Evolutionary conservation across 2,329 filamentous ascomycete species (phyloP), one percentile per base, ranked within the genome.

Genomic region (Xylariaceae sp.): DNA sequence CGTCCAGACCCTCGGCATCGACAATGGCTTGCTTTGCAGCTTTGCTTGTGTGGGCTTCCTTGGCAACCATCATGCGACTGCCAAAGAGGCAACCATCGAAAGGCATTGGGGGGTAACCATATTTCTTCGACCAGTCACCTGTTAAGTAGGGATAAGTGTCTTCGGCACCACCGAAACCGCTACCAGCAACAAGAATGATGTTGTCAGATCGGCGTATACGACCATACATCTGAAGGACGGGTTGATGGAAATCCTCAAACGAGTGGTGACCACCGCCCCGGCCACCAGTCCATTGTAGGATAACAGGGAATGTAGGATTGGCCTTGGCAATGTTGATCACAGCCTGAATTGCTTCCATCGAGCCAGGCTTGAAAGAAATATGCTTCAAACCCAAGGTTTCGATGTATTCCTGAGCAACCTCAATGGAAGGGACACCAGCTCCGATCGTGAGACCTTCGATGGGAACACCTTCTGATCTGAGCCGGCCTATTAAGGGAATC

Each of bases 191-290:
- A 11, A 97, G 79, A 54, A 96, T 87, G 56, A 97, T 86, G 74
- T 97, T 97, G 61, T 88, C 81, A 60, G 87, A 88, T 66, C 90
- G 85, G 66, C 92, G 84, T 60, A 97, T 91, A 51, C 91, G 86
- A 60, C 86, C 83, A 69, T 97, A 97, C 89, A 96, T 95, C 64
- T 90, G 86, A 7, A 97, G 76, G 42, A 97, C 87, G 5, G 92
- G 92, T 66, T 92, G 86, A 71, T 96, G 92, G 80, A 97, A 96
- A 70, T 97, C 92, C 70, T 97, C 92, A 57, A 87, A 96, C 1
- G 91, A 96, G 75, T 97, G 92, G 71, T 96, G 92, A 51, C 92
- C 92, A 75, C 92, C 92, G 60, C 91, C 92, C 72, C 92, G 88
- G 39, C 92, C 92, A 67, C 92, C 92, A 54, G 92, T 97, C 92